These are phyloP conservation scores for Taphrina communis DNA, from an alignment of 1,139 yeast species.

Conservation along the genomic window DNA sequence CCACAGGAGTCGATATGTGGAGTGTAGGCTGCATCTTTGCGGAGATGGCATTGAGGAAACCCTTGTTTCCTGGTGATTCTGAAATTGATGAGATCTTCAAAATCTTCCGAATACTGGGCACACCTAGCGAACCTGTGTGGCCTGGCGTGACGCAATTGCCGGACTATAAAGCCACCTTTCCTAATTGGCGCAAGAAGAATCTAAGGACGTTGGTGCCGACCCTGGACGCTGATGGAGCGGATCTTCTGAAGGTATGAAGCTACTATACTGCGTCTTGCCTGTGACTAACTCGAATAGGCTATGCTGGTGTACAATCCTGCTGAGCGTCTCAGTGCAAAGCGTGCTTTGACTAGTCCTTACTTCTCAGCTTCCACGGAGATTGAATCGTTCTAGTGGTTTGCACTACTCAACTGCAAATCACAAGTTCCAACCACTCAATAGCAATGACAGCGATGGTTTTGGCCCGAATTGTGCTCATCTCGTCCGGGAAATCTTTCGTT, in stretches of 20 bases:
- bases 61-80: constrained; percentile 95
- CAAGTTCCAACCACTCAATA: constrained; percentile 1
- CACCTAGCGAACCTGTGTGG: constrained; percentile 94
- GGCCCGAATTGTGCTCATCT: constrained; percentile 4
- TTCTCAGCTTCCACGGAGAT: constrained; percentile 52
- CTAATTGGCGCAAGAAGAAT: constrained; percentile 84
- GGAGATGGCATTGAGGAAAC: constrained; percentile 96
- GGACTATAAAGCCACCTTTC: constrained; percentile 93
- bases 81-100: constrained; percentile 97
- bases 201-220: constrained; percentile 74
- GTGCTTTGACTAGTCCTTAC: constrained; percentile 89
- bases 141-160: constrained; percentile 95
- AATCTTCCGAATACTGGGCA: constrained; percentile 89
- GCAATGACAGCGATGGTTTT: constrained; percentile 5
- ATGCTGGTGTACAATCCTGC: constrained; percentile 92
- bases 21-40: constrained; percentile 98
- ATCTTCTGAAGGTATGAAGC: constrained; percentile 63
- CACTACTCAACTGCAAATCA: background rate
- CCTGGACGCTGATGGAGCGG: constrained; percentile 79
- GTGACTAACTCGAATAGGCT: constrained; percentile 50
- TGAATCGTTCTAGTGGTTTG: constrained; percentile 2
- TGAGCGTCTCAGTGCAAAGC: constrained; percentile 88
- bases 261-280: background rate
- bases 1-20: constrained; percentile 99
- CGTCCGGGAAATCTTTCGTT: too few species aligned